Base-by-base conservation (phyloP, 1,284 basidiomycete genomes). In the Irpex sp. region DNA sequence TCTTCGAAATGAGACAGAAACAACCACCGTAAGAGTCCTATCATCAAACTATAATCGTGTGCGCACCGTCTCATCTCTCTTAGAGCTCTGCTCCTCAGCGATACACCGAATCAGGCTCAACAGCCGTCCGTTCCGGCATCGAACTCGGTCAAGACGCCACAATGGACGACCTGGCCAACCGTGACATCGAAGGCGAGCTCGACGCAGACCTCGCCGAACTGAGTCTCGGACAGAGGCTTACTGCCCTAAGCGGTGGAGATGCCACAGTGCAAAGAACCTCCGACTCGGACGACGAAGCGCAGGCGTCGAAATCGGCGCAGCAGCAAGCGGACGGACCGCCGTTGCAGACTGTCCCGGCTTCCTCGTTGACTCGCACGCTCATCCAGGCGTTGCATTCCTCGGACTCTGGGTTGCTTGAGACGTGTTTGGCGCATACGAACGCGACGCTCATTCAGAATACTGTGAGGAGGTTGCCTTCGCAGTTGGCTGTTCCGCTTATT, bases 331-430 rank as follows among this genome's bases (percentile, higher is more conserved):
- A 76, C 62, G 72, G 72, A 40, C 75, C 79, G 31, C 65, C 74
- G 13, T 62, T 72, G 52, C 69, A 77, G n/a, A 78, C 86, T 19
- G 85, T 93, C 48, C 93, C 93, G 54, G 89, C 94, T 1, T 89
- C 91, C 65, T 97, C 97, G 1, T 85, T 99, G 61, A 94, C 97
- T 26, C 91, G 96, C 60, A 96, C 97, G 13, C 84, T 99, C 57
- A 94, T 97, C 58, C 97, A 99, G 78, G 97, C 97, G 0, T 80
- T 99, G 56, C 97, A 99, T 75, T 98, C 97, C 2, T 92, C 92
- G 19, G 97, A 99, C 79, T 86, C 91, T 0, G 87, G 89, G 5
- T 80, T 99, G 48, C 80, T 99, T 63, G 94, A 97, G 71, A 89
- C 91, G 34, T 98, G 96, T 78, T 80, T 99, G 37, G 79, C 85